These are phyloP conservation scores for Crithidia bombi DNA, from an alignment of 208 protist species.

Conservation along the genomic window DNA sequence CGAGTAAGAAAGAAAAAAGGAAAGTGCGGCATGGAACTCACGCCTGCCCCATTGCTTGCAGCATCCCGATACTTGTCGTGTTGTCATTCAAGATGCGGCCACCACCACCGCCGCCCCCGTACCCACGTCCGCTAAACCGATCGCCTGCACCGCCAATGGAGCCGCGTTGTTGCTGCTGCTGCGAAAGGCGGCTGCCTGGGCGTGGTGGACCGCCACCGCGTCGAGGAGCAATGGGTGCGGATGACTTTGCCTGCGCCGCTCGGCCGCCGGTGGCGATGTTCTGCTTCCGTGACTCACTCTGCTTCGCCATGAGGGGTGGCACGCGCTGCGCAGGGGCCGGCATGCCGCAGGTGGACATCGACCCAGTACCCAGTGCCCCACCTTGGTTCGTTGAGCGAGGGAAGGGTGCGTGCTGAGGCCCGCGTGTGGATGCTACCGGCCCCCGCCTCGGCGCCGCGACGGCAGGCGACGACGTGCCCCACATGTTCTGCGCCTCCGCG, in stretches of 20 bases:
- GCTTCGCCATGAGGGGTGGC: slow-evolving; percentile 64
- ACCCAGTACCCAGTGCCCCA: not conserved
- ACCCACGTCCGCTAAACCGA: slow-evolving; percentile 39
- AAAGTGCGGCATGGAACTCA: slow-evolving; percentile 31
- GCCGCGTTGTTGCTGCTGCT: slow-evolving; percentile 1
- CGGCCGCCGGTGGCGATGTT: slow-evolving; percentile 57
- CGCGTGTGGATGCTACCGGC: slow-evolving; percentile 8
- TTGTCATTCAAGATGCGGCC: slow-evolving; percentile 82
- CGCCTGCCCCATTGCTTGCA: slow-evolving; percentile 83
- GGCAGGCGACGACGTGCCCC: slow-evolving; percentile 31
- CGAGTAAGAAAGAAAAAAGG: slow-evolving; percentile 11
- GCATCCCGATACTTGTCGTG: slow-evolving; percentile 84
- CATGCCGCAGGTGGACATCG: slow-evolving; percentile 6
- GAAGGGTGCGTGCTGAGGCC: slow-evolving; percentile 10
- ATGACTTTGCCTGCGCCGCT: slow-evolving; percentile 26
- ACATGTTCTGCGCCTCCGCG: slow-evolving; percentile 51
- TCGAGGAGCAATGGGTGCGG: not conserved
- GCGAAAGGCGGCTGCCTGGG: slow-evolving; percentile 9
- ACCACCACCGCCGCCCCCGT: slow-evolving; percentile 43
- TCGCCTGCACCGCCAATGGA: slow-evolving; percentile 27
- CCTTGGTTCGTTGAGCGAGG: not conserved
- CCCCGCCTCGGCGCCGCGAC: not conserved
- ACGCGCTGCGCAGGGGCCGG: slow-evolving; percentile 32
- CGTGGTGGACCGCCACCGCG: not conserved
- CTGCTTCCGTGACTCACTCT: slow-evolving; percentile 54